Evolutionary conservation across 306 rosid genomes (phyloP), one percentile per base, ranked within the genome.

Genomic region (Quercus gilva): DNA sequence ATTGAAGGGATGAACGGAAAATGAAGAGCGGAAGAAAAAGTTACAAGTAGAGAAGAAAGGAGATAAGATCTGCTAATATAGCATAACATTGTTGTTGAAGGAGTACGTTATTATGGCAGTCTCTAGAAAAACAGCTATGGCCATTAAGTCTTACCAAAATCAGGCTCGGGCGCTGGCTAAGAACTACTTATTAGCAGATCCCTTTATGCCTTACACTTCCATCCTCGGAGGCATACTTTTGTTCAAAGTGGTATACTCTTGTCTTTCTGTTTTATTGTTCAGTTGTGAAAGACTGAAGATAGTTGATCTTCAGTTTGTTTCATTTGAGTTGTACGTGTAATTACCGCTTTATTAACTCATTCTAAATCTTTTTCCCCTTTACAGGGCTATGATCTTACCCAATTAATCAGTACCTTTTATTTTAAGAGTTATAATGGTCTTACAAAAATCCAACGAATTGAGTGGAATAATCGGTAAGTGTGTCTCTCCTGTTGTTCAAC

Each of bases 401-500:
- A 89, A 68, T 80, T 86, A 63, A 78, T 89, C 76, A 86, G 92
- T 73, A 74, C 84, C 55, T 82, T 67, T 76, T 84, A 86, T 81
- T 58, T 86, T 75, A 89, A 89, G 84, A 84, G 81, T 57, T 89
- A 86, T 80, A 81, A 81, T 52, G 79, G 84, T 73, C 92, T 89
- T 63, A 84, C 92, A 33, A 86, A 89, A 84, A 86, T 89, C 65
- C 90, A 89, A 80, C 84, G 85, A 71, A 84, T 82, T 2, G 92
- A 89, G 80, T 89, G 92, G 92, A 86, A 86, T 78, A 89, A 78
- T 61, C 88, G 92, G 92, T 86, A 72, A 86, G 85, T 83, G 31
- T 28, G 25, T 63, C 41, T 69, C 61, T 70, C 43, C 65, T 43
- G 9, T 35, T 65, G 29, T 75, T 55, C 20, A 52, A 57, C 33